phyloP scores from a whole-genome alignment of 2,329 filamentous ascomycete species.

The Talaromyces sp. region DNA sequence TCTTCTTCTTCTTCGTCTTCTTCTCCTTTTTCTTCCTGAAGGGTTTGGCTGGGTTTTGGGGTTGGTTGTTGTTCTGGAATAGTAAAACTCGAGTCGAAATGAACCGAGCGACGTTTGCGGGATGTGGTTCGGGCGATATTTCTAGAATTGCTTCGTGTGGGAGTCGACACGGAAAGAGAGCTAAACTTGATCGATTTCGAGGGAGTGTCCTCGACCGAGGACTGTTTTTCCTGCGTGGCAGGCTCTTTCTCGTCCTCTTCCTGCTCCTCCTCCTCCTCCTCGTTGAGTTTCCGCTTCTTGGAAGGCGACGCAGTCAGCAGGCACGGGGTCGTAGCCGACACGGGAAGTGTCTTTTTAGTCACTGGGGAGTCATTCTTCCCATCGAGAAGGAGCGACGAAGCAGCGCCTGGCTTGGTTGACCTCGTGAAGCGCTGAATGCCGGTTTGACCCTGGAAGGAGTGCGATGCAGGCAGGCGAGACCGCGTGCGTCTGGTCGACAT shows the following conservation, averaged over 20 bases:
- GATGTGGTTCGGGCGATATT: constrained; percentile 1
- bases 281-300: constrained; percentile 36
- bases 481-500: constrained; percentile 16
- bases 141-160: constrained; percentile 17
- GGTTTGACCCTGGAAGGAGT: constrained; percentile 21
- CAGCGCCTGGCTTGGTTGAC: constrained; percentile 37
- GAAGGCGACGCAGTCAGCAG: constrained; percentile 29
- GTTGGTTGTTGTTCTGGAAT: background rate
- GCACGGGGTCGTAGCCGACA: constrained; percentile 4
- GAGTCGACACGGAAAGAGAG: constrained; percentile 28
- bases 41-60: constrained; percentile 1
- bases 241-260: constrained; percentile 6
- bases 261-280: constrained; percentile 8
- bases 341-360: constrained; percentile 1
- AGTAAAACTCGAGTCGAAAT: background rate
- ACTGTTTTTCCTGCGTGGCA: background rate
- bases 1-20: background rate
- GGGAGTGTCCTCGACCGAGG: constrained; percentile 19
- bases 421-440: constrained; percentile 43
- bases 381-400: constrained; percentile 19
- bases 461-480: constrained; percentile 16
- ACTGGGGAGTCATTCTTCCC: constrained; percentile 22
- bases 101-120: background rate
- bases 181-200: constrained; percentile 30
- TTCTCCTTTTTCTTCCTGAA: background rate